Conservation (phyloP, 352 stramenopile species). For the Pythium periplocum region DNA sequence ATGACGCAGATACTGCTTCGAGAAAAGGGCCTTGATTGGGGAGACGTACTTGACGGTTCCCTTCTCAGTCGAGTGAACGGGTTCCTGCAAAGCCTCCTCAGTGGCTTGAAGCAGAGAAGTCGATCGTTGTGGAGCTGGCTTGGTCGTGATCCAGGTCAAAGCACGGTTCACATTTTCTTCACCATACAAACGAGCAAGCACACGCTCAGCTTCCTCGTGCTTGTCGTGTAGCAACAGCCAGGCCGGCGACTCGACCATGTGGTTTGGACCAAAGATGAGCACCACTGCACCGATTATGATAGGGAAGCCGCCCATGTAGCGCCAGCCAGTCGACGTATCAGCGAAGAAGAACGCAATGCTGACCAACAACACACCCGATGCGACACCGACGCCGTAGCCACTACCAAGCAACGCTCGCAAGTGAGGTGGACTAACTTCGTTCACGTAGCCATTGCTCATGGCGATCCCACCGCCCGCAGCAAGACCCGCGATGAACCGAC, state of each 20-base stretch:
- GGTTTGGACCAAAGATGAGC: slow-evolving; percentile 12
- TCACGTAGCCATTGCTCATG: slow-evolving; percentile 28
- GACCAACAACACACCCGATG: slow-evolving; percentile 20
- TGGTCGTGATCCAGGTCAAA: no score
- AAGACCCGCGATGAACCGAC: slow-evolving; percentile 31
- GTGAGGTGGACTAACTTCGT: slow-evolving; percentile 28
- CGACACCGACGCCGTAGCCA: slow-evolving; percentile 23
- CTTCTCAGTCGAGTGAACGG: no score
- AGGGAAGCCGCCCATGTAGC: slow-evolving; percentile 33
- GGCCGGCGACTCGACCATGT: slow-evolving; percentile 27
- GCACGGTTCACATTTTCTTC: no score
- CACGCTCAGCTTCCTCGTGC: slow-evolving; percentile 17
- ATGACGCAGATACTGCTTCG: slow-evolving; percentile 23
- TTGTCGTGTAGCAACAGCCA: slow-evolving; percentile 28
- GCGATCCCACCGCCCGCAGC: slow-evolving; percentile 27
- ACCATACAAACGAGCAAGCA: slow-evolving; percentile 27
- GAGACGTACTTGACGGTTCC: no score
- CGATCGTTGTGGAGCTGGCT: no score
- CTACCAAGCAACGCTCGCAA: slow-evolving; percentile 31
- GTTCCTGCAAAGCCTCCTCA: no score
- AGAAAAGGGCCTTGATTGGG: slow-evolving; percentile 21
- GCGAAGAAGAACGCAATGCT: slow-evolving; percentile 31
- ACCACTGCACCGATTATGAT: slow-evolving; percentile 25
- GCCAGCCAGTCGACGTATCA: slow-evolving; percentile 26
- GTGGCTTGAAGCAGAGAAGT: no score